A percentile compares a stretch with the other conserved stretches of the same genome.
Conservation (phyloP, 2,329 filamentous ascomycete species). For the Penicillium sp. region DNA sequence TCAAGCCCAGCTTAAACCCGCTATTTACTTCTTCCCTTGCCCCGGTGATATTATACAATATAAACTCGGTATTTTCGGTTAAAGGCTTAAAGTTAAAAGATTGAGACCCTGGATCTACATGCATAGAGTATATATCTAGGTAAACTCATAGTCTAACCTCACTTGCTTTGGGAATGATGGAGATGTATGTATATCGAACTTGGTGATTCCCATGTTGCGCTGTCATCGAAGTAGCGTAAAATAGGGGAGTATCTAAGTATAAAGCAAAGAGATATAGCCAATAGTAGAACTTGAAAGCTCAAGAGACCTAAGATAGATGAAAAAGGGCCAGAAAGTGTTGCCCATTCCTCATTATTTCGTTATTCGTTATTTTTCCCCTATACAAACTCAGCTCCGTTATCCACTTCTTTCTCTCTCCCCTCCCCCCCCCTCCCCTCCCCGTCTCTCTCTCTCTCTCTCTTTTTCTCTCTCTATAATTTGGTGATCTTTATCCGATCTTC, state of each 20-base stretch:
- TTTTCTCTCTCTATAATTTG: background rate
- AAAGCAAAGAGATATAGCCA: background rate
- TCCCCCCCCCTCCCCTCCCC: conserved; percentile 11
- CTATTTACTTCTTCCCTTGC: background rate
- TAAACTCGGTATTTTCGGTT: conserved; percentile 11
- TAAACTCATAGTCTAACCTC: background rate
- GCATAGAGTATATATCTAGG: background rate
- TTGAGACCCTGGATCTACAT: background rate
- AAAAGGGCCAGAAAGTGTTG: background rate
- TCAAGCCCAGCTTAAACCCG: background rate
- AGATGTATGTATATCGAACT: background rate
- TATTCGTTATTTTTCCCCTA: conserved; percentile 11
- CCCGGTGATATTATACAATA: conserved; percentile 8
- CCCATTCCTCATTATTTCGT: conserved; percentile 4
- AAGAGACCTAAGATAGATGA: background rate
- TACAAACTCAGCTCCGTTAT: conserved; percentile 22
- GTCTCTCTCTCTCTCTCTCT: conserved; percentile 7
- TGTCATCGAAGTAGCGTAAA: background rate
- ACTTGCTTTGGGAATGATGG: background rate
- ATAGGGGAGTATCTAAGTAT: background rate
- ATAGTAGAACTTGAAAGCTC: background rate
- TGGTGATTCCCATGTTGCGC: background rate
- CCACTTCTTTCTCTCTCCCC: conserved; percentile 18
- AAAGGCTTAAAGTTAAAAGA: conserved; percentile 4
- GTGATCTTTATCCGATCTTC: background rate